A percentile compares a stretch with the other conserved stretches of the same genome.
These are phyloP conservation scores for Tolypocladium album DNA, from an alignment of 2,329 filamentous ascomycete species.

Conservation along the genomic window DNA sequence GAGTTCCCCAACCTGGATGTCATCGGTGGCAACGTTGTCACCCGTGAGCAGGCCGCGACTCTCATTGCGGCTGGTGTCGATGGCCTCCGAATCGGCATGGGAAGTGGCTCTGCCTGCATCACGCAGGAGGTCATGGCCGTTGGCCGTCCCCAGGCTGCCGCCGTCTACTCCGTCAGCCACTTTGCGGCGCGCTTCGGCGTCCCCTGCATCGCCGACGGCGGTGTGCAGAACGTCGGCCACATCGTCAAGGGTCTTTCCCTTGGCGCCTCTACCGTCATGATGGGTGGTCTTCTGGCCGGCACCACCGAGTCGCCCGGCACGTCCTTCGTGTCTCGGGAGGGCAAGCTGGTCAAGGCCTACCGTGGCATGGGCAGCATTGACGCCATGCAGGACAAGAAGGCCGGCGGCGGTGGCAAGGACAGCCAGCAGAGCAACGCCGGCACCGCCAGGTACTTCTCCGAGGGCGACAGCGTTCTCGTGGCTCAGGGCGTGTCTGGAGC, in stretches of 20 bases:
- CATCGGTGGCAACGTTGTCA: slow-evolving; percentile 97
- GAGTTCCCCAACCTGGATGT: slow-evolving; percentile 81
- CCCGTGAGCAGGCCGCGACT: slow-evolving; percentile 84
- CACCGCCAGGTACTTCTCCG: slow-evolving; percentile 96
- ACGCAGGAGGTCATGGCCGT: slow-evolving; percentile 99
- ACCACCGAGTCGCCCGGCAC: slow-evolving; percentile 96
- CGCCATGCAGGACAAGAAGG: slow-evolving; percentile 99
- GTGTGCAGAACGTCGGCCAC: slow-evolving; percentile 96
- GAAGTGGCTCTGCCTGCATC: slow-evolving; percentile 94
- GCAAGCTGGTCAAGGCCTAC: slow-evolving; percentile 98
- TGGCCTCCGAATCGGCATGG: slow-evolving; percentile 97
- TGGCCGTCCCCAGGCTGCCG: slow-evolving; percentile 86
- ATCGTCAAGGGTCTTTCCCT: slow-evolving; percentile 97
- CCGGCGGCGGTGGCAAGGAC: slow-evolving; percentile 61
- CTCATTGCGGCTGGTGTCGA: slow-evolving; percentile 92
- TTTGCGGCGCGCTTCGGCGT: slow-evolving; percentile 93
- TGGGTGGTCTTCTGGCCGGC: slow-evolving; percentile 94
- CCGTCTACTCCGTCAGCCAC: slow-evolving; percentile 78
- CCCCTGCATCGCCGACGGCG: slow-evolving; percentile 94
- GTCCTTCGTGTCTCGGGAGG: slow-evolving; percentile 91
- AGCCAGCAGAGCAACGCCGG: slow-evolving; percentile 80
- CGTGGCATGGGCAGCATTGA: slow-evolving; percentile 98
- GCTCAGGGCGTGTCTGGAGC: slow-evolving; percentile 91
- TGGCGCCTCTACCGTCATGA: slow-evolving; percentile 94
- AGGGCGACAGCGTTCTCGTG: slow-evolving; percentile 88